phyloP scores from a whole-genome alignment of 2,329 filamentous ascomycete species.

The Exophiala aquamarina region DNA sequence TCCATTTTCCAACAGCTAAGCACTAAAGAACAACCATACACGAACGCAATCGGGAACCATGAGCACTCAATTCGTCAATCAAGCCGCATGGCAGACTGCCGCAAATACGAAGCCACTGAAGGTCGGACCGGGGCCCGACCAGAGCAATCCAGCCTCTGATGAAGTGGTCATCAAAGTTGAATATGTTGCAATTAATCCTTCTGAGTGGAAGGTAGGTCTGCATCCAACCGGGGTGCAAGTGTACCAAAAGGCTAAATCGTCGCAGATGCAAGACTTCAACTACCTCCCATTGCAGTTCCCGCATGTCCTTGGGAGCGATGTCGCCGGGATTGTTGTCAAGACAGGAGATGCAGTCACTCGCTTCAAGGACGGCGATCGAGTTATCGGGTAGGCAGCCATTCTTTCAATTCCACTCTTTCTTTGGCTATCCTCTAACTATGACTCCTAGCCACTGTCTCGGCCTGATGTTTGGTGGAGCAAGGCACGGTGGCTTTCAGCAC shows the following conservation, averaged over 20 bases:
- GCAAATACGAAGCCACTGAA: constrained; percentile 16
- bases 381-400: constrained; percentile 26
- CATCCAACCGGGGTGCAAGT: too few relatives aligned
- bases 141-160: constrained; percentile 5
- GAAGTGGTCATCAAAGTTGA: constrained; percentile 25
- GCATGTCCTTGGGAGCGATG: constrained; percentile 18
- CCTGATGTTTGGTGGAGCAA: constrained; percentile 23
- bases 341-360: constrained; percentile 13
- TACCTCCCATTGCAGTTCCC: constrained; percentile 25
- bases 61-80: constrained; percentile 11
- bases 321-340: constrained; percentile 17
- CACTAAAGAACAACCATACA: too few relatives aligned
- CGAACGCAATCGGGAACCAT: too few relatives aligned
- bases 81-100: constrained; percentile 22
- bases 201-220: constrained; percentile 33
- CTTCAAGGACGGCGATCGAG: constrained; percentile 27
- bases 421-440: neutral
- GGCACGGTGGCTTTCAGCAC: constrained; percentile 32
- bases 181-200: constrained; percentile 30
- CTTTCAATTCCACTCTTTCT: neutral
- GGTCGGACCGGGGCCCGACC: constrained; percentile 15
- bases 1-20: too few relatives aligned
- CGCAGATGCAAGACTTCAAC: constrained; percentile 29
- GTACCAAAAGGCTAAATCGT: neutral
- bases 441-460: constrained; percentile 14